A percentile compares a stretch with the other conserved stretches of the same genome.
phyloP scores from a whole-genome alignment of 1,284 basidiomycete genomes.

The Boletellus dicymbophilus region DNA sequence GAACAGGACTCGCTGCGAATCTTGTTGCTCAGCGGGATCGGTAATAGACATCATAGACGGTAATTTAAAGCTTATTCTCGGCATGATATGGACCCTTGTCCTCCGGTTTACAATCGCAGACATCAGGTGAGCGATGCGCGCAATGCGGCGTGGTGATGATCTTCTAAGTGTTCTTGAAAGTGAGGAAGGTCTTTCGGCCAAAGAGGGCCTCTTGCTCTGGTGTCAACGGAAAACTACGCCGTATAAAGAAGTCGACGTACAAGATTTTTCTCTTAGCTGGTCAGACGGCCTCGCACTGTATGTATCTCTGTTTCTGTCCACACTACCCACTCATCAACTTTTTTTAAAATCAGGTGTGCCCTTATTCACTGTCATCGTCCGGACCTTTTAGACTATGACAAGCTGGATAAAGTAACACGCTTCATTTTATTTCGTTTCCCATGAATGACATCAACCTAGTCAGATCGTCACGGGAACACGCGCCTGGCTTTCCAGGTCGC shows the following conservation, averaged over 20 bases:
- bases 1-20: neutral
- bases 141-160: slow-evolving; percentile 3
- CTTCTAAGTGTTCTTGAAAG: slow-evolving; percentile 44
- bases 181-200: slow-evolving; percentile 96
- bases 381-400: slow-evolving; percentile 89
- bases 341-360: slow-evolving; percentile 85
- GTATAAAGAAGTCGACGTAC: slow-evolving; percentile 91
- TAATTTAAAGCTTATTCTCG: slow-evolving; percentile 95
- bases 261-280: slow-evolving; percentile 93
- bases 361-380: slow-evolving; percentile 97
- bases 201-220: slow-evolving; percentile 96
- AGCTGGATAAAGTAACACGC: slow-evolving; percentile 68
- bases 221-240: slow-evolving; percentile 95
- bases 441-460: slow-evolving; percentile 38
- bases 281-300: slow-evolving; percentile 94
- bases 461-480: slow-evolving; percentile 80
- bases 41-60: slow-evolving; percentile 93
- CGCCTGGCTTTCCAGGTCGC: slow-evolving; percentile 86
- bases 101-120: slow-evolving; percentile 97
- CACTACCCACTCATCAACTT: slow-evolving; percentile 4
- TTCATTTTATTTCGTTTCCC: neutral
- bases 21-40: slow-evolving; percentile 9
- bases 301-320: slow-evolving; percentile 32
- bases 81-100: slow-evolving; percentile 99
- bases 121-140: slow-evolving; percentile 74